Evolutionary conservation across 1,139 yeast genomes (phyloP), one percentile per base, ranked within the genome.

Genomic region (Blastobotrys indianensis): DNA sequence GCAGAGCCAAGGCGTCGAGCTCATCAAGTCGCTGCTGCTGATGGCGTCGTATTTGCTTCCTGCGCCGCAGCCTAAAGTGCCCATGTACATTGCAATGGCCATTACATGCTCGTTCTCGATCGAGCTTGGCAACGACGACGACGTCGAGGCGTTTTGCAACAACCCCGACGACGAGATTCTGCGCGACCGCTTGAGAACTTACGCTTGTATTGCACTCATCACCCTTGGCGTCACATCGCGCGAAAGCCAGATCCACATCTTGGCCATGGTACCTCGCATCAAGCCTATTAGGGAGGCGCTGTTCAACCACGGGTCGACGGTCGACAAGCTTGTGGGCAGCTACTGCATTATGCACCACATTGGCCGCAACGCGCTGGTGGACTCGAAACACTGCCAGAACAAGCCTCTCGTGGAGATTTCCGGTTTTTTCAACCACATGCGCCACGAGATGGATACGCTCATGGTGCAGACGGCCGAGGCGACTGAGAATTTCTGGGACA

Each of bases 31-130:
- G 17, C 23, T 41, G 28, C 13, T 31, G 11, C 20, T 41, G 10
- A n/a, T 16, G 25, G 9, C 37, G 16, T 34, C 37, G 6, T 41
- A 36, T 13, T 8, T 41, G n/a, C 39, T 11, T 34, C 25, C 40
- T 8, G 11, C 35, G 2, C 36, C 39, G n/a, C 34, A 32, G 20
- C 29, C 31, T 3, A 15, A 23, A 11, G 16, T 35, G 4, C 20
- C 45, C 12, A 41, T 36, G 25, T 36, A 41, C 23, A 15, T 36
- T n/a, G 12, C 37, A 1, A 41, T 41, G 45, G 37, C 31, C 10
- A 11, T 31, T 6, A 32, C 45, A 7, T 29, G 40, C 25, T 10
- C 31, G 5, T 2, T 35, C 6, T 15, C 36, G 12, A 30, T 35
- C 25, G 35, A 25, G n/a, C 8, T 41, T 4, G 45, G 45, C n/a